A percentile compares a stretch with the other conserved stretches of the same genome.
Evolutionary conservation across 352 stramenopile species (phyloP).

Genomic region (Albugo candida): DNA sequence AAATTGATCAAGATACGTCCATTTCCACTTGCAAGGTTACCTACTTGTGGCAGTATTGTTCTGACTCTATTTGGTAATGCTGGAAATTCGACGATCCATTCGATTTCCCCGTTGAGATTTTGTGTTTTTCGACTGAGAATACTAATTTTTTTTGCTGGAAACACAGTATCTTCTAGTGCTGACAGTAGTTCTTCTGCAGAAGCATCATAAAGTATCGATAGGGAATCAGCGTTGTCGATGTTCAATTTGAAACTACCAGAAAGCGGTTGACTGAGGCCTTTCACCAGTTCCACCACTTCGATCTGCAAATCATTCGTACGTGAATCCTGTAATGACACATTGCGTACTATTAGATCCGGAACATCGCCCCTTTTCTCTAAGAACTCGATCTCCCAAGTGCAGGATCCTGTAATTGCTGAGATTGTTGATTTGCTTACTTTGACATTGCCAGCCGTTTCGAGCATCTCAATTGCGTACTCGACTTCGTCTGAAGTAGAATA

Average conservation of each 20-base stretch:
- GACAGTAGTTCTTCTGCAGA: conserved; percentile 10
- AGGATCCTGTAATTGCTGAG: conserved; percentile 17
- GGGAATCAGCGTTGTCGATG: conserved; percentile 14
- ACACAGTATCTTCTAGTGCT: conserved; percentile 5
- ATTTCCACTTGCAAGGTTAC: conserved; percentile 10
- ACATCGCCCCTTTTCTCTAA: conserved; percentile 27
- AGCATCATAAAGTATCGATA: conserved; percentile 19
- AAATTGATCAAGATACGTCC: conserved; percentile 10
- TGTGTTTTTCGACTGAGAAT: conserved; percentile 14
- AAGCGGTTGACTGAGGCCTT: conserved; percentile 19
- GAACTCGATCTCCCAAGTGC: conserved; percentile 42
- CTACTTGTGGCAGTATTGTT: conserved; percentile 7
- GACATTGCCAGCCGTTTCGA: conserved; percentile 19
- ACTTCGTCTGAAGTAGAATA: conserved; percentile 30
- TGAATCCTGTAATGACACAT: conserved; percentile 24
- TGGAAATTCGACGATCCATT: conserved; percentile 20
- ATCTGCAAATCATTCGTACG: conserved; percentile 22
- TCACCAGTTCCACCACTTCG: conserved; percentile 19
- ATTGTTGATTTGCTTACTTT: conserved; percentile 13
- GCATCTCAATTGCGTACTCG: conserved; percentile 20
- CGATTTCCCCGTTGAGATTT: conserved; percentile 21
- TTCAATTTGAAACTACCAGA: conserved; percentile 22
- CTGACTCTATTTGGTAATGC: conserved; percentile 16
- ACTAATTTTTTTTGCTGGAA: conserved; percentile 1
- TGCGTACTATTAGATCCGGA: conserved; percentile 18